Percentiles rank a stretch among this genome's conserved stretches.
These are phyloP conservation scores for Gliomastix tumulicola DNA, from an alignment of 2,329 filamentous ascomycete genomes.

Conservation along the genomic window DNA sequence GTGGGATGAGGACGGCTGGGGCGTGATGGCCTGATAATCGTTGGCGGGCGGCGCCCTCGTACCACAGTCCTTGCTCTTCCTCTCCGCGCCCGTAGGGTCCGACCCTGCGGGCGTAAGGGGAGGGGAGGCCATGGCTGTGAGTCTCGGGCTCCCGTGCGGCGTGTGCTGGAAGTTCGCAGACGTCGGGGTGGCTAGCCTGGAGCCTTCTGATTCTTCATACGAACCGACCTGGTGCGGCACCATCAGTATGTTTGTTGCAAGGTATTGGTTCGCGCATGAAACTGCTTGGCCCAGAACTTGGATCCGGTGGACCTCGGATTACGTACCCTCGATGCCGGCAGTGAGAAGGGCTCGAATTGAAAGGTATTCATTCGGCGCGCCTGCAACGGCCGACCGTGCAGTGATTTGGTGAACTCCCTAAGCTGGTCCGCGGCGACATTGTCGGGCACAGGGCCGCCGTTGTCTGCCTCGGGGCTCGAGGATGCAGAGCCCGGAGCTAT, in stretches of 20 bases:
- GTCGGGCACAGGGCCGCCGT: conserved; percentile 17
- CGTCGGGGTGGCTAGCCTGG: conserved; percentile 56
- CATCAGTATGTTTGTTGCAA: too few relatives aligned
- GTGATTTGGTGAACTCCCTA: conserved; percentile 61
- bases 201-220: too few relatives aligned
- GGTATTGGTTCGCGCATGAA: too few relatives aligned
- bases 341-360: conserved; percentile 82
- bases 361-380: conserved; percentile 79
- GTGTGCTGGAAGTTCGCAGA: conserved; percentile 49
- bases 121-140: conserved; percentile 74
- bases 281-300: too few relatives aligned
- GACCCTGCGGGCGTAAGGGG: conserved; percentile 84
- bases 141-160: conserved; percentile 58
- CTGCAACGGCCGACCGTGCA: conserved; percentile 72
- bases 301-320: too few relatives aligned
- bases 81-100: conserved; percentile 25
- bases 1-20: conserved; percentile 56
- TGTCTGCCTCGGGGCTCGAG: conserved; percentile 11
- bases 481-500: conserved; percentile 35
- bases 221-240: too few relatives aligned
- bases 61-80: conserved; percentile 19
- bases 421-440: conserved; percentile 56
- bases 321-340: conserved; percentile 77
- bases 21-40: conserved; percentile 51
- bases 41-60: conserved; percentile 14